Percentiles rank a stretch among this genome's conserved stretches.
Evolutionary conservation across 164 flowering plant genomes (phyloP).

Genomic region (Umbilicus rupestris): DNA sequence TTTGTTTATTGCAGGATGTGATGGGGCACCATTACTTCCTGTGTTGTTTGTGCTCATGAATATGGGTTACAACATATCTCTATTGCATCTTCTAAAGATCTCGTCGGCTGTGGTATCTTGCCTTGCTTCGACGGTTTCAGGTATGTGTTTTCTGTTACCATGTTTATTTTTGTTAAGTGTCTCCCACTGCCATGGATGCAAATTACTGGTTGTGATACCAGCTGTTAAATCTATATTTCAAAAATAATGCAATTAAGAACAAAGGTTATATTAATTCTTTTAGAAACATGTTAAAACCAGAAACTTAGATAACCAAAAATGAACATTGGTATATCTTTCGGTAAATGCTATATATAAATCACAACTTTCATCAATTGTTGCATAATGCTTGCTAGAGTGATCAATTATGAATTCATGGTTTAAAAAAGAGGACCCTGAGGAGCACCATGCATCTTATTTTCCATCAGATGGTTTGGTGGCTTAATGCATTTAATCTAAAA

Average conservation of each 20-base stretch:
- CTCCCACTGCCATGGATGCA: not conserved
- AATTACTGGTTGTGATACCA: not conserved
- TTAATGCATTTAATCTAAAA: not conserved
- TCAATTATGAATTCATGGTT: not conserved
- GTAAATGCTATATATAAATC: not conserved
- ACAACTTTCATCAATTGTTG: not conserved
- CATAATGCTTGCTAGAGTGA: not conserved
- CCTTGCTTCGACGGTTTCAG: slow-evolving; percentile 85
- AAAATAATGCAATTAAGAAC: not conserved
- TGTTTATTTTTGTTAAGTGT: not conserved
- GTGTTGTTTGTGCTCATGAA: slow-evolving; percentile 68
- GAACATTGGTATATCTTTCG: not conserved
- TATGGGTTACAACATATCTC: slow-evolving; percentile 84
- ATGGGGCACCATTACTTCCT: slow-evolving; percentile 90
- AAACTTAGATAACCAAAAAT: not conserved
- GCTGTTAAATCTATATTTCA: not conserved
- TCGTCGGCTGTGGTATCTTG: slow-evolving; percentile 91
- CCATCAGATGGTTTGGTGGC: not conserved
- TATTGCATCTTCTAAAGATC: slow-evolving; percentile 84
- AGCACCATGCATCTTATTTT: not conserved
- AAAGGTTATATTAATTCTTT: too few species aligned
- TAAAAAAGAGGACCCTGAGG: not conserved
- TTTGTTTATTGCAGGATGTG: slow-evolving; percentile 52
- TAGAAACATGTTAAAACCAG: too few species aligned
- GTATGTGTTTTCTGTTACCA: slow-evolving; percentile 19